Evolutionary conservation across 1,284 basidiomycete genomes (phyloP).

Genomic region (Trametes pubescens): DNA sequence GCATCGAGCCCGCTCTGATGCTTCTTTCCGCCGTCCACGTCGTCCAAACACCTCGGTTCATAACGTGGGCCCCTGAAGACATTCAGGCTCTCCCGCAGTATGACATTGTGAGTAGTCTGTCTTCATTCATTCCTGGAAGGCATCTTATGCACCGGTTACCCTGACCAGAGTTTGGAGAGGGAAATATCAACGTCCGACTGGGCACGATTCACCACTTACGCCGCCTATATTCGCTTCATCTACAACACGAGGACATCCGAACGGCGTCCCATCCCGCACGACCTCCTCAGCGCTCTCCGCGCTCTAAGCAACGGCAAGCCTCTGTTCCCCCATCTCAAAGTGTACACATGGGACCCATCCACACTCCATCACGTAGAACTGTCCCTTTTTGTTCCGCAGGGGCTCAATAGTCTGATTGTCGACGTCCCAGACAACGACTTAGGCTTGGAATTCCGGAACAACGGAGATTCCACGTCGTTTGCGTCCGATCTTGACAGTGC

Average conservation of each 20-base stretch:
- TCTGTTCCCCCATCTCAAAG: not conserved
- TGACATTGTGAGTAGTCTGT: too few relatives aligned
- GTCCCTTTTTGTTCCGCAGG: not conserved
- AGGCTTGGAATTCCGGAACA: too few relatives aligned
- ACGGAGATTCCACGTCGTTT: not conserved
- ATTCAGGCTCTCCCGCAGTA: too few relatives aligned
- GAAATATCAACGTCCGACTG: not conserved
- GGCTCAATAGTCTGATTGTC: not conserved
- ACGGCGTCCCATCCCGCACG: not conserved
- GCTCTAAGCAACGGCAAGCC: not conserved
- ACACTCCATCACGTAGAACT: not conserved
- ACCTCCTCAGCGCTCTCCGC: not conserved
- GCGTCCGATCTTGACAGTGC: not conserved
- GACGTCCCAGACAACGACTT: not conserved
- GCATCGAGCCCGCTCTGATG: not conserved
- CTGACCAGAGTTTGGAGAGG: not conserved
- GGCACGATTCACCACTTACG: not conserved
- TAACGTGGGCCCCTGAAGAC: too few relatives aligned
- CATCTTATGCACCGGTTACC: not conserved
- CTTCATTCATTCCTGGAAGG: too few relatives aligned
- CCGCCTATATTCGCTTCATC: not conserved
- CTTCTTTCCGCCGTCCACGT: not conserved
- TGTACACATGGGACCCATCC: not conserved
- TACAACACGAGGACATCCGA: not conserved
- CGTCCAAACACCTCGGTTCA: not conserved